These are phyloP conservation scores for Fusarium sp. DNA, from an alignment of 2,329 filamentous ascomycete species.

Conservation along the genomic window DNA sequence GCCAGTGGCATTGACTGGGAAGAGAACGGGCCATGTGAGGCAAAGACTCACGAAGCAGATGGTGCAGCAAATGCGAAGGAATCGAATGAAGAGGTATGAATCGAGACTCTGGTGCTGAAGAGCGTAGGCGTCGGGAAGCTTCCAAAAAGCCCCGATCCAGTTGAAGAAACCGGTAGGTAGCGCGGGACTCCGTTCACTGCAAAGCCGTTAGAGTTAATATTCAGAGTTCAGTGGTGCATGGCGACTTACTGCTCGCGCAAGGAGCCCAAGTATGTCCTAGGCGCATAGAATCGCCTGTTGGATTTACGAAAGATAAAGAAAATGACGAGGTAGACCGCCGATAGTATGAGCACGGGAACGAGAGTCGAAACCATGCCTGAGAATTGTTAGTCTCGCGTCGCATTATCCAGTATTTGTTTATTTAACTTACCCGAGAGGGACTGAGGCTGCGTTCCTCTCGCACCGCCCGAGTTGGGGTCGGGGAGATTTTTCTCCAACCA, in stretches of 20 bases:
- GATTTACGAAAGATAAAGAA: conserved; percentile 64
- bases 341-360: conserved; percentile 62
- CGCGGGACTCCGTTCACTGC: conserved; percentile 66
- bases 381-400: conserved; percentile 9
- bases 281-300: conserved; percentile 65
- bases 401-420: background rate
- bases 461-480: conserved; percentile 42
- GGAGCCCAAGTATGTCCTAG: conserved; percentile 63
- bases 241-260: conserved; percentile 60
- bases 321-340: conserved; percentile 61
- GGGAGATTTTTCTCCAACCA: conserved; percentile 53
- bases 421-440: conserved; percentile 50
- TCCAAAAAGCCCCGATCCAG: conserved; percentile 73
- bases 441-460: conserved; percentile 44
- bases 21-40: conserved; percentile 88
- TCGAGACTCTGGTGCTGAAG: conserved; percentile 91
- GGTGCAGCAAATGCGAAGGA: conserved; percentile 79
- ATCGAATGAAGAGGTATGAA: conserved; percentile 88
- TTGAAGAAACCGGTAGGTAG: conserved; percentile 68
- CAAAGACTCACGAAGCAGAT: conserved; percentile 83
- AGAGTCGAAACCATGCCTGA: conserved; percentile 63
- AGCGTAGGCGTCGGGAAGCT: conserved; percentile 78
- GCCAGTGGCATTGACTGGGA: conserved; percentile 86
- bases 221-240: background rate
- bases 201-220: conserved; percentile 22